Percentiles rank a stretch among this genome's conserved stretches.
Conservation (phyloP, 2,329 filamentous ascomycete species). For the Endoconidiophora laricicola region DNA sequence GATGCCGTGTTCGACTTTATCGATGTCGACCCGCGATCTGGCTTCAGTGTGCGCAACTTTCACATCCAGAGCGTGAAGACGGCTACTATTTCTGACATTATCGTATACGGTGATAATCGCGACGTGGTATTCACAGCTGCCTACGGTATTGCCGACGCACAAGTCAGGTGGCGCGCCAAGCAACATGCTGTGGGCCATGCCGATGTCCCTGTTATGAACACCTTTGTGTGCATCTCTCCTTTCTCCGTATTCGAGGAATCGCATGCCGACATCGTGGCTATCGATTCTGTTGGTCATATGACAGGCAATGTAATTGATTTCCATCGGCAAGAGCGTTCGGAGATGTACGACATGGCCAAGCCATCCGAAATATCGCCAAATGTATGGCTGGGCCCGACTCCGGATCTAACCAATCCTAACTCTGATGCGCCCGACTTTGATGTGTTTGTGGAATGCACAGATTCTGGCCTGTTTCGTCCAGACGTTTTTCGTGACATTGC, state of each 20-base stretch:
- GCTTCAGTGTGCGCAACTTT: constrained; percentile 92
- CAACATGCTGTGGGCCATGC: constrained; percentile 32
- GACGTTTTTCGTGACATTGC: constrained; percentile 47
- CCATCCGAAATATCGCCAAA: constrained; percentile 79
- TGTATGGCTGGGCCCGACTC: constrained; percentile 74
- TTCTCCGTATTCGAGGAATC: constrained; percentile 58
- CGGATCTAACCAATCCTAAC: constrained; percentile 34
- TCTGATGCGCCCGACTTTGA: constrained; percentile 54
- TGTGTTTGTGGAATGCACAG: constrained; percentile 74
- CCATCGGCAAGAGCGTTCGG: constrained; percentile 68
- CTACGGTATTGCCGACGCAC: constrained; percentile 57
- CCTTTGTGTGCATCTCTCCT: constrained; percentile 52
- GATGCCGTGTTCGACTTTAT: constrained; percentile 44
- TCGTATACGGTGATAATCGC: constrained; percentile 70
- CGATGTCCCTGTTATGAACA: constrained; percentile 55
- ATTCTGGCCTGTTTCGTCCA: constrained; percentile 61
- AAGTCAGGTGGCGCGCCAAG: constrained; percentile 55
- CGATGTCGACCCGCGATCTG: constrained; percentile 71
- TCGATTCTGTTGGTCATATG: constrained; percentile 52
- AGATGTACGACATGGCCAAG: constrained; percentile 89
- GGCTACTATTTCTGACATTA: constrained; percentile 75
- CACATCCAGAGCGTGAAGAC: constrained; percentile 87
- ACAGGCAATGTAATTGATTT: constrained; percentile 77
- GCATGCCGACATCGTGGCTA: constrained; percentile 53
- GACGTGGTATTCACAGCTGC: constrained; percentile 44